Evolutionary conservation across 176 grass and related monocot species (phyloP), one percentile per base, ranked within the genome.

Genomic region (Stipa capillata): DNA sequence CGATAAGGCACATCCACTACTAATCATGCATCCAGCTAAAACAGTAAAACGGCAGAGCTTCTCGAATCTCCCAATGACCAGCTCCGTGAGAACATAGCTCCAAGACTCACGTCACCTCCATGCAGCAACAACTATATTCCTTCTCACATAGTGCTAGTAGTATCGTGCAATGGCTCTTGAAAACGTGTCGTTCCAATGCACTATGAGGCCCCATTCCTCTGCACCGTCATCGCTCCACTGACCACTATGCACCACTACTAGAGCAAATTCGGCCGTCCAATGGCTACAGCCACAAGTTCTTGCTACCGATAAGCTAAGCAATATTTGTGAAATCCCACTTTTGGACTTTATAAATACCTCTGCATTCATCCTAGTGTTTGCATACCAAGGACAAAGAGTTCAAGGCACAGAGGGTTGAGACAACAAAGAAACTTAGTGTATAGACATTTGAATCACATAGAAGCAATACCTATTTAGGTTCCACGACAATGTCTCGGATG

Each of bases 241-340:
- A 7, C 56, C 59, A 87, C 65, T 73, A 29, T 0, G 13, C 4
- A 12, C 21, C 65, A 78, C 54, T 59, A 62, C 24, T 43, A 20
- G 40, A 31, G 18, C 31, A 17, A 70, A 78, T 72, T 72, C 45
- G 41, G 85, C 35, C 55, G 35, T 82, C 64, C 79, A 82, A 50
- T 78, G 59, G 21, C 29, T 56, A 79, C 2, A 37, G 36, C 81
- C 81, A 88, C 86, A 79, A 33, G 14, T 79, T 88, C 8, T 24
- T 39, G 36, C 55, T 14, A 72, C 45, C 34, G 48, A 42, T 61
- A 35, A 24, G 66, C 14, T 59, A 65, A 13, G 18, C 79, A 44
- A 14, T 78, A 9, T 31, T 48, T 23, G 2, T 15, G 3, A 23
- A 32, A 57, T 4, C 51, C 48, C 31, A 24, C 39, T 59, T 55